Evolutionary conservation across 2,329 filamentous ascomycete species (phyloP), one percentile per base, ranked within the genome.

Genomic region (Fonsecaea pedrosoi): DNA sequence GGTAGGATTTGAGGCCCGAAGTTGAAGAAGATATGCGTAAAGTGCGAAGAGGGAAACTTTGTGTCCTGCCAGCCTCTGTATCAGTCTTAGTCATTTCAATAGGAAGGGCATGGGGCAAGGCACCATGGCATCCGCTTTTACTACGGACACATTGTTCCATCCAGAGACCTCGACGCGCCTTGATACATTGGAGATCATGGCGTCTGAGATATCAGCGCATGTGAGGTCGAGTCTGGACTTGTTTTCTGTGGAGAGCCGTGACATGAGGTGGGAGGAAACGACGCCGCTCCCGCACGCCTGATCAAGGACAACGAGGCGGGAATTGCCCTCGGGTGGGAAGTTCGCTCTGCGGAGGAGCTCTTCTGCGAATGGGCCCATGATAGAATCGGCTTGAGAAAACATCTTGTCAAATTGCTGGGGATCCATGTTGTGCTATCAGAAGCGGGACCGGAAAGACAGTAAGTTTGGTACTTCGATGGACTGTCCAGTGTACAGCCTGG

Each of bases 21-120:
- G 42, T 55, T 64, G 65, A 67, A 63, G 60, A 64, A 59, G 40
- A 67, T 56, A 18, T 67, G 60, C 18, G 60, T 59, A 35, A 63
- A 67, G 15, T 45, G 34, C 5, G 54, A 34, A 13, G 65, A 12
- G 18, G 54, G 65, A 30, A 67, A 58, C 32, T 60, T 45, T 9
- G 65, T 64, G 35, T 60, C 60, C 65, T 65, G 55, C 21, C 35
- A 35, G 21, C 9, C 54, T 55, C 9, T 0, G 12, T 35, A 13
- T 55, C 15, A 55, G 30, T 37, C 5, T 32, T 18, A 50, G 35
- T 30, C 6, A 58, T 9, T 13, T 12, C 35, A n/a, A 32, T 9
- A 55, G 30, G 15, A 21, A 13, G 7, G 13, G 12, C 32, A n/a
- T n/a, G 1, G 15, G 1, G 15, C 45, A 13, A n/a, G n/a, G n/a